Evolutionary conservation across 2,329 filamentous ascomycete species (phyloP).

Genomic region (Phaeophleospora eucalypticola): DNA sequence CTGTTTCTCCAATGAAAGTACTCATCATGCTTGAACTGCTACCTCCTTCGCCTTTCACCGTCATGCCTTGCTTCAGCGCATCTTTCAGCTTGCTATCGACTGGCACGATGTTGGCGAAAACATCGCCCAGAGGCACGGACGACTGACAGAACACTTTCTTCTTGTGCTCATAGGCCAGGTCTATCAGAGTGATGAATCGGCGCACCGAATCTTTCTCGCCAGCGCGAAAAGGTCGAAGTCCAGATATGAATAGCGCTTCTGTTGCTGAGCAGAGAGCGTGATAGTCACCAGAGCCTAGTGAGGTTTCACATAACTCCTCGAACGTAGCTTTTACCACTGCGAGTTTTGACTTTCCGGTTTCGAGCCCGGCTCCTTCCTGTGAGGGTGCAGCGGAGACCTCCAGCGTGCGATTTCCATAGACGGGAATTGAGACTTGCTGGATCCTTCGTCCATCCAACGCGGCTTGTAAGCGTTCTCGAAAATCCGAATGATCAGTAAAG

Average conservation of each 20-base stretch:
- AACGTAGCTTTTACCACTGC: slow-evolving; percentile 53
- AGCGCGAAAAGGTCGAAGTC: slow-evolving; percentile 16
- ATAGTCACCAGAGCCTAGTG: slow-evolving; percentile 72
- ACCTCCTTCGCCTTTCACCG: slow-evolving; percentile 26
- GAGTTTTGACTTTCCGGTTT: background rate
- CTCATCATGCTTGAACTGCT: slow-evolving; percentile 28
- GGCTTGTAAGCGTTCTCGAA: slow-evolving; percentile 3
- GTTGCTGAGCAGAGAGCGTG: slow-evolving; percentile 55
- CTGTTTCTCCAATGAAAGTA: slow-evolving; percentile 28
- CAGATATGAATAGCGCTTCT: slow-evolving; percentile 19
- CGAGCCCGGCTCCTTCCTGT: slow-evolving; percentile 2
- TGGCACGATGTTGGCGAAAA: slow-evolving; percentile 25
- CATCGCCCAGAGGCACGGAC: slow-evolving; percentile 20
- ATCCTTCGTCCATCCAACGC: slow-evolving; percentile 5
- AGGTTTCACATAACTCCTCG: slow-evolving; percentile 56
- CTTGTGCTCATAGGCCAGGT: slow-evolving; percentile 70
- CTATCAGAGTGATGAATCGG: slow-evolving; percentile 71
- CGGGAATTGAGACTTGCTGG: slow-evolving; percentile 13
- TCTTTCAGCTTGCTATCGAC: slow-evolving; percentile 11
- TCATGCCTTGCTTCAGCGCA: slow-evolving; percentile 13
- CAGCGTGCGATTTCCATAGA: slow-evolving; percentile 21
- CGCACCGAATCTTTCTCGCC: slow-evolving; percentile 54
- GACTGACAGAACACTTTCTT: slow-evolving; percentile 57
- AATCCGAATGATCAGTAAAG: background rate
- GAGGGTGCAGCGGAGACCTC: slow-evolving; percentile 10